phyloP scores from a whole-genome alignment of 2,329 filamentous ascomycete genomes.

The Tolypocladium nubicola region DNA sequence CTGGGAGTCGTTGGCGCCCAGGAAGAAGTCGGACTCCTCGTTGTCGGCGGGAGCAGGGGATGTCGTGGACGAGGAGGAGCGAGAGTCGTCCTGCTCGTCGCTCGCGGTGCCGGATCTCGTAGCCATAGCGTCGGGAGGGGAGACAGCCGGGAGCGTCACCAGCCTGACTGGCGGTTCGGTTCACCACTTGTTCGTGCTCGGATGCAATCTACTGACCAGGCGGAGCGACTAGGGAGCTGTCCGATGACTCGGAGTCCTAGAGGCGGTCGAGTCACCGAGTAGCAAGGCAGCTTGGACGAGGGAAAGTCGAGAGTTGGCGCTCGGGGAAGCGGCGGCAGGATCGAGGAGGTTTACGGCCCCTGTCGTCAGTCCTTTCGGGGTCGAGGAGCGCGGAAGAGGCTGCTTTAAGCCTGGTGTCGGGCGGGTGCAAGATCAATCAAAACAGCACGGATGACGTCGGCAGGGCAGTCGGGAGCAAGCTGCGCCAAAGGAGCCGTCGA shows the following conservation, averaged over 20 bases:
- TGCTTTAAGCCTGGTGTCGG: not conserved
- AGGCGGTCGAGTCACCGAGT: not conserved
- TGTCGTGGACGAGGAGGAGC: constrained; percentile 59
- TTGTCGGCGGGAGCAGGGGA: constrained; percentile 69
- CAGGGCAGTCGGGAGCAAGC: not conserved
- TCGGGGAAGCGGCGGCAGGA: not conserved
- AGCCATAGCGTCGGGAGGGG: constrained; percentile 8
- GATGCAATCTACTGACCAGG: not conserved
- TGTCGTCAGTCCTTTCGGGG: not conserved
- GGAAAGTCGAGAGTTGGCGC: not conserved
- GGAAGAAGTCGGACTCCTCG: constrained; percentile 90
- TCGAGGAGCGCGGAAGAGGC: not conserved
- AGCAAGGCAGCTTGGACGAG: not conserved
- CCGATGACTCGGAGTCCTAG: not conserved
- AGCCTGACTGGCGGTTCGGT: not conserved
- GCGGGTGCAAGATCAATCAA: not conserved
- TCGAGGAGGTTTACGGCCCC: not conserved
- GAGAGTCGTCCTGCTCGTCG: constrained; percentile 39
- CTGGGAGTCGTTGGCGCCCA: constrained; percentile 80
- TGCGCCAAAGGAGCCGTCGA: not conserved
- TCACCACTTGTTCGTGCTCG: not conserved
- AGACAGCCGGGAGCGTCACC: constrained; percentile 8
- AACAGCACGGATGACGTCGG: not conserved
- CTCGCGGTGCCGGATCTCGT: constrained; percentile 6
- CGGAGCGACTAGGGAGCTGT: not conserved